These are phyloP conservation scores for Sideroxylon spinosum DNA, from an alignment of 179 eudicot species.

Conservation along the genomic window DNA sequence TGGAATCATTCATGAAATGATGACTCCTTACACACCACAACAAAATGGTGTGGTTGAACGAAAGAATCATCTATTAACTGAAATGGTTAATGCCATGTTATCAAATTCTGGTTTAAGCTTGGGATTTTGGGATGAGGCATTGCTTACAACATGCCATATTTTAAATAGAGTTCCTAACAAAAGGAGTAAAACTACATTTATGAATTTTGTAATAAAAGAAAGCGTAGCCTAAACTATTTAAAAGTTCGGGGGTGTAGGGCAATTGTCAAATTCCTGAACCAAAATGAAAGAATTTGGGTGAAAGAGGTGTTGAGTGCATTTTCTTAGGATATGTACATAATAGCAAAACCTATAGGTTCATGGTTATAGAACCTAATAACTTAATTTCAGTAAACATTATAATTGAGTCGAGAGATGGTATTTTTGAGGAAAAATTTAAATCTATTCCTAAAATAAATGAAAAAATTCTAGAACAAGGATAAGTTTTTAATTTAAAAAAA, in stretches of 20 bases:
- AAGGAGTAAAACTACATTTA: no score
- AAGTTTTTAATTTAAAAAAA: neutral
- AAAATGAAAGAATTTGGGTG: neutral
- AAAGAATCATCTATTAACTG: neutral
- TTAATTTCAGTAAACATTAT: neutral
- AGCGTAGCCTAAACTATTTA: neutral
- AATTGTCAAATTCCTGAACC: neutral
- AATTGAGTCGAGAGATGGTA: neutral
- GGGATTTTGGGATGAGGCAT: neutral
- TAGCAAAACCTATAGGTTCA: no score
- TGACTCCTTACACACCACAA: neutral
- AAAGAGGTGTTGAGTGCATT: neutral
- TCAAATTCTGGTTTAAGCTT: neutral
- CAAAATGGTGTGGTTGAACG: neutral
- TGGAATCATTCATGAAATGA: neutral
- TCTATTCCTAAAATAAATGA: no score
- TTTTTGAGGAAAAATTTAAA: neutral
- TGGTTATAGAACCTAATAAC: conserved; percentile 9
- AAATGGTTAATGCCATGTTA: neutral
- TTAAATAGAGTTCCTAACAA: no score
- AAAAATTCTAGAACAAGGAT: neutral
- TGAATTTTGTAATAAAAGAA: no score
- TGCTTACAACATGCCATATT: no score
- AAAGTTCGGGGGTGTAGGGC: neutral
- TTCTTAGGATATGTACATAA: no score